Evolutionary conservation across 148 eudicot genomes (phyloP).

Genomic region (Persicaria maculosa): DNA sequence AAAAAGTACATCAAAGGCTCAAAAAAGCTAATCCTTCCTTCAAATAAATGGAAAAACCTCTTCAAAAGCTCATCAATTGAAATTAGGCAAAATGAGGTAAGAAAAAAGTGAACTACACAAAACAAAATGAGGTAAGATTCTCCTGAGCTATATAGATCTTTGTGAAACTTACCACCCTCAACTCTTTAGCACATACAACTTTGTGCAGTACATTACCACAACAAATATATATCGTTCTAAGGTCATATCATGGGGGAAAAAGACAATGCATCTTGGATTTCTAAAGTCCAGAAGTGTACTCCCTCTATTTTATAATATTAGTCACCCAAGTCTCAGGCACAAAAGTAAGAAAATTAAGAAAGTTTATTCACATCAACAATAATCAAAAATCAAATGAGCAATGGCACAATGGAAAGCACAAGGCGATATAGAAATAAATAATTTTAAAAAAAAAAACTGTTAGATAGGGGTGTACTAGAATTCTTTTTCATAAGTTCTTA

Average conservation of each 20-base stretch:
- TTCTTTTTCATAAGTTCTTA: background rate
- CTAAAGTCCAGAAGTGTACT: background rate
- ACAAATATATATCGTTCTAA: background rate
- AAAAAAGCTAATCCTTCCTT: background rate
- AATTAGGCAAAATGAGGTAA: background rate
- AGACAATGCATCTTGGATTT: background rate
- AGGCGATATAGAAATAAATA: background rate
- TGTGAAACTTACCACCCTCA: background rate
- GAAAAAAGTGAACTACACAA: background rate
- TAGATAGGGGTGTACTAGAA: background rate
- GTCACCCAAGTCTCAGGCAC: background rate
- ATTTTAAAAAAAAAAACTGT: background rate
- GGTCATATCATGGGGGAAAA: background rate
- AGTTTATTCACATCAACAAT: background rate
- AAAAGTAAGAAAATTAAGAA: background rate
- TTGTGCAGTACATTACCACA: background rate
- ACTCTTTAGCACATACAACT: background rate
- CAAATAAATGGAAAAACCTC: background rate
- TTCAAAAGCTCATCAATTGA: background rate
- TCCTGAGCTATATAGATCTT: slow-evolving; percentile 1
- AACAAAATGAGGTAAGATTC: background rate
- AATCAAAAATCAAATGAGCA: background rate
- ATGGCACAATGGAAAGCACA: background rate
- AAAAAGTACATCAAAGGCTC: background rate
- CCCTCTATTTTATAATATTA: background rate